phyloP scores from a whole-genome alignment of 2,329 filamentous ascomycete genomes.

The Sporothrix brunneoviolacea region DNA sequence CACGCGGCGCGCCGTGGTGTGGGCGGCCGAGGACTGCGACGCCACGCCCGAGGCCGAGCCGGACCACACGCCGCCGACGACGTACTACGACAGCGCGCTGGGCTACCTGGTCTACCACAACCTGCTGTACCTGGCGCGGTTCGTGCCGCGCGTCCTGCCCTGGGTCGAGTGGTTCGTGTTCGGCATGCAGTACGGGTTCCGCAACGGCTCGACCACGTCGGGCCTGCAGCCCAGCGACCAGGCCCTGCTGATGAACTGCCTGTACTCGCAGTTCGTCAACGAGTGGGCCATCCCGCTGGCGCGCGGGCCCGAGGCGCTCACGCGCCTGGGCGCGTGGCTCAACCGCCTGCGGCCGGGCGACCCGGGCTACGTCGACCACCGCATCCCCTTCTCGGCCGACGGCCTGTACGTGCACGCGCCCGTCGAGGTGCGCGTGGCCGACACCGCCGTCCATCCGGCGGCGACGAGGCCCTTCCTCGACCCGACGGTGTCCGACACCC shows the following conservation, averaged over 20 bases:
- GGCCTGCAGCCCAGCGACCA: constrained; percentile 74
- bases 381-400: constrained; percentile 62
- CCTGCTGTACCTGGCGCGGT: constrained; percentile 73
- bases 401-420: constrained; percentile 71
- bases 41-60: constrained; percentile 38
- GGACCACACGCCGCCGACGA: constrained; percentile 47
- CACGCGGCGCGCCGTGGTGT: constrained; percentile 77
- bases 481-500: constrained; percentile 52
- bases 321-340: constrained; percentile 79
- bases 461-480: constrained; percentile 43
- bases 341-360: constrained; percentile 55
- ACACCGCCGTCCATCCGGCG: constrained; percentile 41
- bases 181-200: constrained; percentile 93
- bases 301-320: constrained; percentile 80
- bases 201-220: constrained; percentile 49
- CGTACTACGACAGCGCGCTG: constrained; percentile 74
- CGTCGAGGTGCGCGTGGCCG: constrained; percentile 68
- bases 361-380: constrained; percentile 46
- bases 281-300: constrained; percentile 91
- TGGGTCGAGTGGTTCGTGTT: constrained; percentile 96
- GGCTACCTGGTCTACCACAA: constrained; percentile 92
- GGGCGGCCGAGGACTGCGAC: constrained; percentile 75
- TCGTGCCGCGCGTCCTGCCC: constrained; percentile 70
- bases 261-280: constrained; percentile 98
- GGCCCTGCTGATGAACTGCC: constrained; percentile 89